Evolutionary conservation across 768 basidiomycete genomes (phyloP).

Genomic region (Phaeotremella fagi): DNA sequence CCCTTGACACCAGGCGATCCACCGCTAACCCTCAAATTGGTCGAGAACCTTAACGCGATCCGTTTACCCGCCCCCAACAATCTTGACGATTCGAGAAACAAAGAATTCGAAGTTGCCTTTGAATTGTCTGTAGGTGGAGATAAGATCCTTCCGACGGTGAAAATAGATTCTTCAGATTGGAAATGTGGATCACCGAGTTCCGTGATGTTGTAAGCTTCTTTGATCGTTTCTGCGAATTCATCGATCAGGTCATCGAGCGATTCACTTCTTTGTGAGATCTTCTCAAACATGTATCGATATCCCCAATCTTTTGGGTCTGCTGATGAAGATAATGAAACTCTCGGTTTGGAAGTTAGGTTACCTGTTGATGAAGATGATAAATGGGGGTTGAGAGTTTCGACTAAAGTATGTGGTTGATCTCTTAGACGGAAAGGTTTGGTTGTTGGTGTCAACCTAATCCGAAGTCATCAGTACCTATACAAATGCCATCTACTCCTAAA

Average conservation of each 20-base stretch:
- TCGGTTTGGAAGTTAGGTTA: slow-evolving; percentile 20
- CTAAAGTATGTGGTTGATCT: slow-evolving; percentile 41
- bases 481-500: neutral
- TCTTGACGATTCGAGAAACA: slow-evolving; percentile 79
- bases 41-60: slow-evolving; percentile 62
- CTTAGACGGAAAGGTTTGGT: slow-evolving; percentile 37
- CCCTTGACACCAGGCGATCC: slow-evolving; percentile 60
- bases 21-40: slow-evolving; percentile 62
- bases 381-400: slow-evolving; percentile 51
- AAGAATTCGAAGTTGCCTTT: slow-evolving; percentile 68
- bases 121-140: slow-evolving; percentile 51
- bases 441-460: slow-evolving; percentile 16
- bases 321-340: slow-evolving; percentile 39
- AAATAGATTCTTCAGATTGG: slow-evolving; percentile 62
- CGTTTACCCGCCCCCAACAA: slow-evolving; percentile 59
- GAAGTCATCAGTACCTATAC: neutral
- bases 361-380: slow-evolving; percentile 26
- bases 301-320: slow-evolving; percentile 43
- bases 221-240: slow-evolving; percentile 70
- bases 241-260: slow-evolving; percentile 82
- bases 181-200: slow-evolving; percentile 75
- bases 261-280: slow-evolving; percentile 74
- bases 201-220: slow-evolving; percentile 61
- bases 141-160: slow-evolving; percentile 62
- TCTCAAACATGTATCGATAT: slow-evolving; percentile 88